Percentiles rank a stretch among this genome's conserved stretches.
phyloP scores from a whole-genome alignment of 352 stramenopile species.

The Phytopythium boreale region DNA sequence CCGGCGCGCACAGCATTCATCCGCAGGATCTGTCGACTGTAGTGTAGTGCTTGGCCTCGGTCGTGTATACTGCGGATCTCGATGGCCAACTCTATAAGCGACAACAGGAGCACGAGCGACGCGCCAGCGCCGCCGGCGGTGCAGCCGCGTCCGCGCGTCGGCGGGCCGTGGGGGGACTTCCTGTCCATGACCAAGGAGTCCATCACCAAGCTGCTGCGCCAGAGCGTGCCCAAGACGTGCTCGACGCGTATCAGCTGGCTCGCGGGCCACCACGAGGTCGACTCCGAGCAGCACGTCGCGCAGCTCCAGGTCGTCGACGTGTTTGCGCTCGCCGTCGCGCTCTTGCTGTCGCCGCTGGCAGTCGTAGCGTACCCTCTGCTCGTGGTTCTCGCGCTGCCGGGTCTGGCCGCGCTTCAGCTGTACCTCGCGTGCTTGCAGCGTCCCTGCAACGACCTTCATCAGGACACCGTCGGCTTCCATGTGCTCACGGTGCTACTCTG shows the following conservation, averaged over 20 bases:
- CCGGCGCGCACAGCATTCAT: neutral
- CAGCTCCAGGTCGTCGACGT: conserved; percentile 22
- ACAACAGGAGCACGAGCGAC: neutral
- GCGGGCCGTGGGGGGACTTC: conserved; percentile 29
- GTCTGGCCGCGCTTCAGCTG: conserved; percentile 9
- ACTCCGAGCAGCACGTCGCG: conserved; percentile 16
- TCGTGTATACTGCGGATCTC: neutral
- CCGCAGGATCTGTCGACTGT: no score
- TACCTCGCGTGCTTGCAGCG: conserved; percentile 20
- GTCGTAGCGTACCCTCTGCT: conserved; percentile 16
- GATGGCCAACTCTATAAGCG: neutral
- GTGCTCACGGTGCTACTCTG: conserved; percentile 13
- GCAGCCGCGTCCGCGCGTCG: conserved; percentile 11
- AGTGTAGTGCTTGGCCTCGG: no score
- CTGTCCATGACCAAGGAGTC: conserved; percentile 30
- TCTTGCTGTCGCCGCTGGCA: conserved; percentile 16
- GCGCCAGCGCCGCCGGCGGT: neutral
- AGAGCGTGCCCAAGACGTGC: conserved; percentile 30
- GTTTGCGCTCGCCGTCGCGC: conserved; percentile 19
- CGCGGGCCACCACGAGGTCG: conserved; percentile 24
- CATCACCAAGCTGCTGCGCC: conserved; percentile 34
- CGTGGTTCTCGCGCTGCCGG: conserved; percentile 14
- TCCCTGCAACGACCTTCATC: conserved; percentile 19
- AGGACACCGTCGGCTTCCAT: conserved; percentile 9
- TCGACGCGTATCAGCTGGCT: conserved; percentile 26